phyloP scores from a whole-genome alignment of 2,329 filamentous ascomycete genomes.

The Dothistroma pini region DNA sequence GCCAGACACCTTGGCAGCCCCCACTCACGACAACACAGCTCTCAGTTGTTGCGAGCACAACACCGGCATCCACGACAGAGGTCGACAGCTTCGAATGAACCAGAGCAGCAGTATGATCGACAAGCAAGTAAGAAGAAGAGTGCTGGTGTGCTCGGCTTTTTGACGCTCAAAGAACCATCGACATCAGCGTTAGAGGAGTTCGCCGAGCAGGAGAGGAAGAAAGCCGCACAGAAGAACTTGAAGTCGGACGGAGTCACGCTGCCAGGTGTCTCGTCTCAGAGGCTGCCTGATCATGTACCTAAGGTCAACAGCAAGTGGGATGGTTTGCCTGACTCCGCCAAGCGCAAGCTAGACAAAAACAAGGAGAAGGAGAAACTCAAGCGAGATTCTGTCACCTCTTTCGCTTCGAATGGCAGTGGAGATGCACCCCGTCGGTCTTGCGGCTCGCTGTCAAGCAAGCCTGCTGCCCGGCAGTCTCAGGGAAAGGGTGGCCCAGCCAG shows the following conservation, averaged over 20 bases:
- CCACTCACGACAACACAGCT: neutral
- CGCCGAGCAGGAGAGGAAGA: conserved; percentile 35
- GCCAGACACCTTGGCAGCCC: neutral
- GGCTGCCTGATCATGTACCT: conserved; percentile 48
- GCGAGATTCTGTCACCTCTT: conserved; percentile 4
- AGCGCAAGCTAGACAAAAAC: conserved; percentile 25
- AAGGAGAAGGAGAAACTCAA: conserved; percentile 6
- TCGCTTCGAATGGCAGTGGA: neutral
- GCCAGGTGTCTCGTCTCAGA: conserved; percentile 41
- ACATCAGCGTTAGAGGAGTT: conserved; percentile 46
- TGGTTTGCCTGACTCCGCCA: conserved; percentile 45
- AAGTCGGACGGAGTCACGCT: conserved; percentile 33
- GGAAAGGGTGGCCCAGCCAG: conserved; percentile 2
- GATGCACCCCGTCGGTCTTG: conserved; percentile 2
- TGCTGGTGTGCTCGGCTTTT: conserved; percentile 42
- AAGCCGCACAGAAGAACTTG: conserved; percentile 35
- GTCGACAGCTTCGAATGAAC: conserved; percentile 2
- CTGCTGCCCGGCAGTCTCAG: neutral
- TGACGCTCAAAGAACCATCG: conserved; percentile 50
- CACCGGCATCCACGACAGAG: conserved; percentile 1
- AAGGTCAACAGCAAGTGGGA: conserved; percentile 56
- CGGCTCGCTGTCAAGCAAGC: conserved; percentile 7
- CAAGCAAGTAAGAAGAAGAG: conserved; percentile 33
- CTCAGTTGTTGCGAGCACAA: conserved; percentile 2
- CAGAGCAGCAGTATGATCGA: neutral